These are phyloP conservation scores for Clavispora vitiphila DNA, from an alignment of 805 yeast genomes.

Conservation along the genomic window DNA sequence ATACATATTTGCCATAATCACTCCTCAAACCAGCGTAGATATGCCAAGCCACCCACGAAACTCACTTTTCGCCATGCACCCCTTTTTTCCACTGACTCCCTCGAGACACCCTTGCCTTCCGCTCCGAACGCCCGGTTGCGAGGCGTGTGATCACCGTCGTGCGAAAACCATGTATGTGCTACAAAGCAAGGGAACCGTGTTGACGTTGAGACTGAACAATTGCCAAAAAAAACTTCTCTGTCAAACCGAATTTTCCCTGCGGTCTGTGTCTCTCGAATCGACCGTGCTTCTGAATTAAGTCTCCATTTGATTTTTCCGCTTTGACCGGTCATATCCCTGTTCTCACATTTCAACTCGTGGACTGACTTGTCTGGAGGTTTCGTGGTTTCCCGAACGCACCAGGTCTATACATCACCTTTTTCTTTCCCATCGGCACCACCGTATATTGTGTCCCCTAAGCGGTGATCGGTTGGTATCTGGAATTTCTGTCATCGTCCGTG, in stretches of 20 bases:
- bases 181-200: neutral
- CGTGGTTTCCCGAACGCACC: neutral
- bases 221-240: neutral
- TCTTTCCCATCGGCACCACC: neutral
- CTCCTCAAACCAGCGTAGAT: neutral
- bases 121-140: neutral
- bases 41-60: no score
- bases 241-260: neutral
- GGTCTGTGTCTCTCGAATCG: neutral
- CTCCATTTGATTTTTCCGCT: neutral
- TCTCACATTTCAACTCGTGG: neutral
- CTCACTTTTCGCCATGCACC: neutral
- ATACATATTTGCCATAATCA: no score
- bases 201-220: neutral
- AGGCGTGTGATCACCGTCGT: constrained; percentile 1
- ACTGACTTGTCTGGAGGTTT: neutral
- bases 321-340: neutral
- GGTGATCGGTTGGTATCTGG: neutral
- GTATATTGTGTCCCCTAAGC: neutral
- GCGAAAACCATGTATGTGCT: neutral
- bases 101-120: neutral
- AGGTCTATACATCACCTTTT: neutral
- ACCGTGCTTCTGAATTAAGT: neutral
- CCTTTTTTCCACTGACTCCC: neutral
- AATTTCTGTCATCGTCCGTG: neutral